These are phyloP conservation scores for Boletus eberwhitei DNA, from an alignment of 768 basidiomycete species.

Conservation along the genomic window DNA sequence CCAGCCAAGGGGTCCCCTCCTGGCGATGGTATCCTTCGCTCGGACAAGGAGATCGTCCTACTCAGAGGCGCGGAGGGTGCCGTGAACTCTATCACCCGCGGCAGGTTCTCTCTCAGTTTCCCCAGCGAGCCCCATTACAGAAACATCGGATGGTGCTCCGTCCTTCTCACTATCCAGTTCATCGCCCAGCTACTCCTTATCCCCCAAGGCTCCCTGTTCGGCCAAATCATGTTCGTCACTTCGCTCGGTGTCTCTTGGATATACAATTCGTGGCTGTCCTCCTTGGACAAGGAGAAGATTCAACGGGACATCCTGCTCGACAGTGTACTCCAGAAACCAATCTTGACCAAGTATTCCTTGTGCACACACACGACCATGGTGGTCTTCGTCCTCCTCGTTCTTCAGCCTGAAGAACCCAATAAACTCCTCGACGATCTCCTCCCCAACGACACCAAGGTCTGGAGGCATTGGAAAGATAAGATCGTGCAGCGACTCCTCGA, in stretches of 20 bases:
- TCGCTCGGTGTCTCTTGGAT: conserved; percentile 35
- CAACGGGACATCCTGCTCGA: conserved; percentile 26
- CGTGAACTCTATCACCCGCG: conserved; percentile 32
- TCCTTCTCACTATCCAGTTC: conserved; percentile 34
- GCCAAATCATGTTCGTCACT: conserved; percentile 35
- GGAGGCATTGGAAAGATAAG: conserved; percentile 26
- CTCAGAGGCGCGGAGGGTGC: conserved; percentile 29
- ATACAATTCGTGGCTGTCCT: conserved; percentile 36
- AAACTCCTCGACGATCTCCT: conserved; percentile 23
- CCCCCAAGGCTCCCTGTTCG: conserved; percentile 32
- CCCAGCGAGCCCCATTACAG: conserved; percentile 24
- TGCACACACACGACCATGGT: conserved; percentile 28
- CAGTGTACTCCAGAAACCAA: conserved; percentile 21
- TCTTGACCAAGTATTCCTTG: conserved; percentile 22
- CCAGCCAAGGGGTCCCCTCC: conserved; percentile 25
- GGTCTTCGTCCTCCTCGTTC: conserved; percentile 22
- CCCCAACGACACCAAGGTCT: conserved; percentile 30
- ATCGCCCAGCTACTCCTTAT: conserved; percentile 34
- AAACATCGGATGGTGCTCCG: conserved; percentile 30
- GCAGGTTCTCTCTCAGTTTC: conserved; percentile 30
- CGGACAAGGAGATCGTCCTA: conserved; percentile 26
- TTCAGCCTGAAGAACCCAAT: conserved; percentile 18
- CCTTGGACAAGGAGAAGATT: conserved; percentile 35
- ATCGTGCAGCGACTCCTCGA: conserved; percentile 14
- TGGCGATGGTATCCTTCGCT: conserved; percentile 31